A percentile compares a stretch with the other conserved stretches of the same genome.
These are phyloP conservation scores for Cenchrus fungigraminus DNA, from an alignment of 176 grass and related monocot species.

Conservation along the genomic window DNA sequence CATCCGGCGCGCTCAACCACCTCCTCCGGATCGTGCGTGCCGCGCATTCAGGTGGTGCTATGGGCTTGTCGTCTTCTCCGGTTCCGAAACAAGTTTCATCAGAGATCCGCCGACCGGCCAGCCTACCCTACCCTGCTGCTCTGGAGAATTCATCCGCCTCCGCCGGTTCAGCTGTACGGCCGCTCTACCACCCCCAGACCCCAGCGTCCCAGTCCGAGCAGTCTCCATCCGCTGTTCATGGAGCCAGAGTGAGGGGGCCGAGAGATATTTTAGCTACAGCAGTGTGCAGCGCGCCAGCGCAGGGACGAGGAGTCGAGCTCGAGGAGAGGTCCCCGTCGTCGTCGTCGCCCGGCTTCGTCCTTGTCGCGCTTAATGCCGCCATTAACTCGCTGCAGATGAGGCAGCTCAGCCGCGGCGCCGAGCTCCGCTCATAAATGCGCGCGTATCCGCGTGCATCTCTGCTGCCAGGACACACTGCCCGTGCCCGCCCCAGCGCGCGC, in stretches of 20 bases:
- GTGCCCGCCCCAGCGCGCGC: neutral
- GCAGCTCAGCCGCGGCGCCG: neutral
- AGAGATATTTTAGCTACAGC: slow-evolving; percentile 18
- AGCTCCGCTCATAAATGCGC: neutral
- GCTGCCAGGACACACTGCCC: neutral
- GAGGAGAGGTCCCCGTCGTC: neutral
- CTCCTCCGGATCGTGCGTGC: neutral
- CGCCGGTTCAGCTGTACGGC: neutral
- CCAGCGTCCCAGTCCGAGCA: too few species aligned
- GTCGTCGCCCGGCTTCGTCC: neutral
- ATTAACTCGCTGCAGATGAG: slow-evolving; percentile 1
- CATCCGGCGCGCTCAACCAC: slow-evolving; percentile 19
- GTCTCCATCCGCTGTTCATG: neutral
- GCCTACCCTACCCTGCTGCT: neutral
- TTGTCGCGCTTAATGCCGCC: slow-evolving; percentile 25
- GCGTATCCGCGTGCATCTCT: neutral
- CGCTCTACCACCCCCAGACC: neutral
- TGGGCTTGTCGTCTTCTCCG: neutral
- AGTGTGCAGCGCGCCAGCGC: neutral
- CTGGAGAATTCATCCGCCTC: neutral
- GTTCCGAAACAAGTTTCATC: neutral
- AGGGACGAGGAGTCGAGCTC: too few species aligned
- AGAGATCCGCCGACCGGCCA: neutral
- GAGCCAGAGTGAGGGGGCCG: neutral
- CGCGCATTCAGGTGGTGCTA: neutral